Base-by-base conservation (phyloP, 78 protist genomes). In the Blattamonas nauphoetae region DNA sequence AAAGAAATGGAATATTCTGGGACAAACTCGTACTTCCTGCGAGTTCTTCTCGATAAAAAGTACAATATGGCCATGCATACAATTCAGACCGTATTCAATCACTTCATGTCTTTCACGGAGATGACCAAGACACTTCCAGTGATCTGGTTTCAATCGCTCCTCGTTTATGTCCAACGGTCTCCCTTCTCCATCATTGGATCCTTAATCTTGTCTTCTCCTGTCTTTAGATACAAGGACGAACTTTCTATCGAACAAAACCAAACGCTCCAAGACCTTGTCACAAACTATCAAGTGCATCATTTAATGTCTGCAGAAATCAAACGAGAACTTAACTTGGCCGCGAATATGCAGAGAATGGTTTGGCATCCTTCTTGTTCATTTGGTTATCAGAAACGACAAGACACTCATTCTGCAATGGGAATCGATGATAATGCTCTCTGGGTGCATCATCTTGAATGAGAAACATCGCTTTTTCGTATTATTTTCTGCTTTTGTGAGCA, bases 31-130 rank as follows among this genome's bases (percentile, higher is more conserved):
- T 78, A 94, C 81, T 89, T 94, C 78, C 81, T 94, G 55, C 91
- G 94, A 36, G 78, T 89, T 2, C 89, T 95, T 38, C 77, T 94
- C 35, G 94, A 94, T 88, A 97, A 95, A 94, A 94, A 92, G 86
- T 94, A 95, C 64, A 94, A 95, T 83, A 89, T 97, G 78, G 97
- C 99, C 38, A 88, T 84, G 86, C 93, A 93, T 29, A 96, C 94
- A 6, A 81, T 96, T 45, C 96, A 95, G 84, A 77, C 90, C 35
- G 84, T 95, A 1, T 95, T 92, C 32, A 89, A 78, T 3, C 95
- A 94, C 90, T 94, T 94, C 86, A 71, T 33, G 42, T 1, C 32
- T 11, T 87, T 90, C 77, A 21, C 0, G 2, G 77, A 85, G 0
- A 93, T 86, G 41, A n/a, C 0, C 21, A 42, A 88, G n/a, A 84